These are phyloP conservation scores for Acanthamoeba comandoni DNA, from an alignment of 208 protist species.

Conservation along the genomic window DNA sequence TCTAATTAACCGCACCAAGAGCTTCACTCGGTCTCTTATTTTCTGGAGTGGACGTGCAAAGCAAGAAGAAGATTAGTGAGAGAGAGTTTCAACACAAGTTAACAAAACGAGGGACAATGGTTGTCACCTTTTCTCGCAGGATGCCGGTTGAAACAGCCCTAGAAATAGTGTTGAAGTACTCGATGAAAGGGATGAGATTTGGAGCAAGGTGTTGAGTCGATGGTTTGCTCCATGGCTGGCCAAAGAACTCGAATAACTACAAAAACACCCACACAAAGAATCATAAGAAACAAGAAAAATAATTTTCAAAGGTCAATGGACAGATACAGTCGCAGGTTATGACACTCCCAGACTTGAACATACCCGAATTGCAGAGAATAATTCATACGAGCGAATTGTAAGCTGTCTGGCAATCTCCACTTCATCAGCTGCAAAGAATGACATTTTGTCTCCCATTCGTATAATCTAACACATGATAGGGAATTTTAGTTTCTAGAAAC, in stretches of 20 bases:
- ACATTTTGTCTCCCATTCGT: not conserved
- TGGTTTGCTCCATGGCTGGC: constrained; percentile 69
- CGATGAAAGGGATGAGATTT: constrained; percentile 70
- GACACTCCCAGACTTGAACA: not conserved
- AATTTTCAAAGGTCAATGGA: not conserved
- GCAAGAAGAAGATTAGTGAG: not conserved
- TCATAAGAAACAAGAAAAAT: not conserved
- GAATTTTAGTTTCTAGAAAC: no score
- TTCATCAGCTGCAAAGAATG: constrained; percentile 25
- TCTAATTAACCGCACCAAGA: constrained; percentile 44
- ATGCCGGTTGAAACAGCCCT: constrained; percentile 48
- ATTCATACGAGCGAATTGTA: constrained; percentile 59
- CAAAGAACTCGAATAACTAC: constrained; percentile 68
- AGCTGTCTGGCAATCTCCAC: constrained; percentile 62
- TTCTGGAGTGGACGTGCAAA: not conserved
- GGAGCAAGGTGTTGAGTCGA: constrained; percentile 57
- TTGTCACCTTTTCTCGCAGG: constrained; percentile 65
- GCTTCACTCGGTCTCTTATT: constrained; percentile 68
- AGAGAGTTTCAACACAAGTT: not conserved
- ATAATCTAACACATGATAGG: no score
- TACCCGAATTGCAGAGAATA: constrained; percentile 65
- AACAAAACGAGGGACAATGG: not conserved
- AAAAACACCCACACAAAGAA: not conserved
- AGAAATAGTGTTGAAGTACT: constrained; percentile 74
- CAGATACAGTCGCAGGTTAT: no score